A percentile compares a stretch with the other conserved stretches of the same genome.
These are phyloP conservation scores for Metschnikowia kunwiensis DNA, from an alignment of 805 yeast species.

Conservation along the genomic window DNA sequence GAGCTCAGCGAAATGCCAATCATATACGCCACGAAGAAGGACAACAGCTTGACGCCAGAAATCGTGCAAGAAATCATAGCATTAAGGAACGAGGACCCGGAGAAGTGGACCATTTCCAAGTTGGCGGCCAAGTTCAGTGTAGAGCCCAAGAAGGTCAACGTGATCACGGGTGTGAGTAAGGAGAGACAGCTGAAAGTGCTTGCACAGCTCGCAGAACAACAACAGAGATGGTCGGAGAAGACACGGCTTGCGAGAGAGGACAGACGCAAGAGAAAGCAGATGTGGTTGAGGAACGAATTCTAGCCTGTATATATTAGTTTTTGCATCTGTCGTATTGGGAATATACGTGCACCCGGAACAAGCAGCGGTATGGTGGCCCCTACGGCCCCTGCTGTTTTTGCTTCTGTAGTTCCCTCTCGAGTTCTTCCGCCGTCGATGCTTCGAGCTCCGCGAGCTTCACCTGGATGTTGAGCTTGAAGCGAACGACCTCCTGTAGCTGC, in stretches of 20 bases:
- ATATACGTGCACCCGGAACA: slow-evolving; percentile 6
- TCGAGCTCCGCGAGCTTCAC: slow-evolving; percentile 60
- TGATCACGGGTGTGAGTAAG: slow-evolving; percentile 43
- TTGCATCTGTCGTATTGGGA: slow-evolving; percentile 6
- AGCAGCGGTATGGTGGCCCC: too few species aligned
- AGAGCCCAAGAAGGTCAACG: slow-evolving; percentile 35
- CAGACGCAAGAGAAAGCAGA: slow-evolving; percentile 52
- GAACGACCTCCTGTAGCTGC: slow-evolving; percentile 57
- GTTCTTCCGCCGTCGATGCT: slow-evolving; percentile 41
- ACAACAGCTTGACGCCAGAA: slow-evolving; percentile 55
- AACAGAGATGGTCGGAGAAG: slow-evolving; percentile 47
- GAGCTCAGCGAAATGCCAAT: slow-evolving; percentile 41
- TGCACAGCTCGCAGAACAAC: slow-evolving; percentile 42
- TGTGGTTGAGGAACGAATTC: slow-evolving; percentile 62
- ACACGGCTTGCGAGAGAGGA: slow-evolving; percentile 52
- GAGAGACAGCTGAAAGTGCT: slow-evolving; percentile 46
- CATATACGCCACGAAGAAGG: slow-evolving; percentile 35
- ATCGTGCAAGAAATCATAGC: slow-evolving; percentile 55
- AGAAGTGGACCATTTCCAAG: slow-evolving; percentile 56
- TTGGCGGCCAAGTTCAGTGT: slow-evolving; percentile 61
- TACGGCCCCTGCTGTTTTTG: too few species aligned
- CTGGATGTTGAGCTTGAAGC: slow-evolving; percentile 67
- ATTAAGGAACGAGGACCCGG: slow-evolving; percentile 58
- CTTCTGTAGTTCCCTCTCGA: slow-evolving; percentile 15
- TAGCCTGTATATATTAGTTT: slow-evolving; percentile 19